phyloP scores from a whole-genome alignment of 1,139 yeast genomes.

The Candida gigantensis region DNA sequence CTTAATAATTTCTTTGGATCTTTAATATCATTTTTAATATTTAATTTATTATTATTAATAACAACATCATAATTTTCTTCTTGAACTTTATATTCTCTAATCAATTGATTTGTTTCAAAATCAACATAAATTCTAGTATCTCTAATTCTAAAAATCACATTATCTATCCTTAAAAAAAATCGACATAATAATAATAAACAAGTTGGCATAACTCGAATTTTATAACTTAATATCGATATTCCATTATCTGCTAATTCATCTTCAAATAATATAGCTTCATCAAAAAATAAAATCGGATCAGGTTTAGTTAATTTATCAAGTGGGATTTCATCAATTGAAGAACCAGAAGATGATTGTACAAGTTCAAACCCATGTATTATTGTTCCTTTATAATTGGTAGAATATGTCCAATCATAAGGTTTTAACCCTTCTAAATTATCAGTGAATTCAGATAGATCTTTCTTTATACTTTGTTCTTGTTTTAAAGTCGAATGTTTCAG shows the following conservation, averaged over 20 bases:
- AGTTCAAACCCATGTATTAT: constrained; percentile 19
- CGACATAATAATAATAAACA: constrained; percentile 73
- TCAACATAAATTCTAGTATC: constrained; percentile 87
- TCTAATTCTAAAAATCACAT: constrained; percentile 77
- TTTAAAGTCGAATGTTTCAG: constrained; percentile 25
- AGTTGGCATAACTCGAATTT: constrained; percentile 87
- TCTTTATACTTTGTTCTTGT: constrained; percentile 28
- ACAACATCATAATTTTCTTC: constrained; percentile 67
- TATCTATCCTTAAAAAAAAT: constrained; percentile 84
- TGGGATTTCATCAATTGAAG: constrained; percentile 60
- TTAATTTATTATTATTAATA: constrained; percentile 36
- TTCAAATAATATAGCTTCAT: constrained; percentile 84
- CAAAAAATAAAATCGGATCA: constrained; percentile 87
- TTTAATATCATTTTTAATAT: constrained; percentile 37
- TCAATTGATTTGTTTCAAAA: constrained; percentile 60
- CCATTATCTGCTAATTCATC: constrained; percentile 98
- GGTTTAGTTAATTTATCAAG: constrained; percentile 65
- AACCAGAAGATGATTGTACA: too few species aligned
- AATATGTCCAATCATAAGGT: constrained; percentile 96
- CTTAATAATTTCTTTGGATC: constrained; percentile 80
- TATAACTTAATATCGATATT: constrained; percentile 70
- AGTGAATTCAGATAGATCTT: constrained; percentile 41
- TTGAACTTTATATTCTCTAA: constrained; percentile 77
- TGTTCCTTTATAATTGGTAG: constrained; percentile 76
- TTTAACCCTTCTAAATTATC: constrained; percentile 44